Evolutionary conservation across 768 basidiomycete species (phyloP).

Genomic region (Amanita subjunquillea): DNA sequence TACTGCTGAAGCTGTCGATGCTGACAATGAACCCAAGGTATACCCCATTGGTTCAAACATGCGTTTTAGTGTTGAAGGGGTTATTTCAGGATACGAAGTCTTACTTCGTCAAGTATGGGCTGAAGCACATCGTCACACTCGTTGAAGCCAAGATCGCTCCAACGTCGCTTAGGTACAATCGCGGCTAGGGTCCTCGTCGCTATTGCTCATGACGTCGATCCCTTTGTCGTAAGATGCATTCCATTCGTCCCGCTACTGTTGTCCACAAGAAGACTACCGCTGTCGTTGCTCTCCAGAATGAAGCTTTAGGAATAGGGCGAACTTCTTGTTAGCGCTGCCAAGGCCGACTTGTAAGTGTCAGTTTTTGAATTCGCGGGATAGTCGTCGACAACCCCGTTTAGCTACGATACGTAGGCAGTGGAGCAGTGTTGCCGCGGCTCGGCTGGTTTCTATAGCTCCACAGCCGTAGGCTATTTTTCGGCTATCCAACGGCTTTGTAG

Average conservation of each 20-base stretch:
- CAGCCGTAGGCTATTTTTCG: no score
- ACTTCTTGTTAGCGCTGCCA: conserved; percentile 85
- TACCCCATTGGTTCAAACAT: not conserved
- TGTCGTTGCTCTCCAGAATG: conserved; percentile 87
- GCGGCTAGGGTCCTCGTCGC: conserved; percentile 48
- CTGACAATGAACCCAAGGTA: conserved; percentile 58
- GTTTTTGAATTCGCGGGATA: not conserved
- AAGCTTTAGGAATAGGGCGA: conserved; percentile 90
- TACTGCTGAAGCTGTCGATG: conserved; percentile 67
- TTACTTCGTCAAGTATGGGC: conserved; percentile 88
- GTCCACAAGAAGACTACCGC: conserved; percentile 98
- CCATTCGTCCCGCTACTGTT: conserved; percentile 95
- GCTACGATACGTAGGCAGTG: conserved; percentile 67
- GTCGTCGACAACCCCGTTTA: conserved; percentile 16
- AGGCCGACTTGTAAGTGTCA: conserved; percentile 84
- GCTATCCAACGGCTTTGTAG: no score
- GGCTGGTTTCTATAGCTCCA: no score
- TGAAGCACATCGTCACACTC: conserved; percentile 94
- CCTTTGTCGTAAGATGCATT: conserved; percentile 99
- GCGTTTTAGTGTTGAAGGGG: not conserved
- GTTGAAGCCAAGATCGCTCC: conserved; percentile 96
- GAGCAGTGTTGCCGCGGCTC: no score
- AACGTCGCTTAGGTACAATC: no score
- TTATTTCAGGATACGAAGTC: conserved; percentile 69
- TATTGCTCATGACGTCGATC: conserved; percentile 98